A percentile compares a stretch with the other conserved stretches of the same genome.
Evolutionary conservation across 305 asterid species (phyloP).

Genomic region (Caryopteris hybrid): DNA sequence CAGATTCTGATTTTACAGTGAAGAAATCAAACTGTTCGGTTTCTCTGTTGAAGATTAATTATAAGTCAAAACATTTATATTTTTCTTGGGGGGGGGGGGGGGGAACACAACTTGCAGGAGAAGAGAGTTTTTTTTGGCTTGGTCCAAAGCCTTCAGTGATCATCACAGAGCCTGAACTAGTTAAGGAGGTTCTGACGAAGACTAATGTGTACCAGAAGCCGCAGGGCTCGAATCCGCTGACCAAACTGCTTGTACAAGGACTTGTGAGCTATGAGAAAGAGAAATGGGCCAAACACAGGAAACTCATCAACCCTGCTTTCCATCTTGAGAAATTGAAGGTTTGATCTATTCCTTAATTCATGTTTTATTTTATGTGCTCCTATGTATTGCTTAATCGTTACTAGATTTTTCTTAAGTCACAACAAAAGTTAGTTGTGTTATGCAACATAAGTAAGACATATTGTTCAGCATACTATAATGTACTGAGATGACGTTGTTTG

Average conservation of each 20-base stretch:
- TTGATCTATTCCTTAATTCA: not conserved
- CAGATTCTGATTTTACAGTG: too few species aligned
- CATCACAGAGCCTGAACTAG: constrained; percentile 33
- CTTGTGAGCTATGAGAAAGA: constrained; percentile 22
- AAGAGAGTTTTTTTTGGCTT: constrained; percentile 33
- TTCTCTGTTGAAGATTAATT: too few species aligned
- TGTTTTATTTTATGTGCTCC: not conserved
- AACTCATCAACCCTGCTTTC: constrained; percentile 43
- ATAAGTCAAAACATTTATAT: too few species aligned
- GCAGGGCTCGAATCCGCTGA: constrained; percentile 19
- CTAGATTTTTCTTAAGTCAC: too few species aligned
- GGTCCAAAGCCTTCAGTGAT: constrained; percentile 36
- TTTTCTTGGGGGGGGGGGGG: too few species aligned
- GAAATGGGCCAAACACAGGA: constrained; percentile 44
- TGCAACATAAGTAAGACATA: too few species aligned
- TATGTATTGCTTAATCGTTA: too few species aligned
- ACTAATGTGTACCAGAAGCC: constrained; percentile 21
- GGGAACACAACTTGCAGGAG: constrained; percentile 41
- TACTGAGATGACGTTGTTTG: too few species aligned
- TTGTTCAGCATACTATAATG: too few species aligned
- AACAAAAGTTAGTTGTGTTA: too few species aligned
- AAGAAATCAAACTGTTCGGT: too few species aligned
- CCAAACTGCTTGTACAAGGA: constrained; percentile 29
- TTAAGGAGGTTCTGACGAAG: constrained; percentile 35
- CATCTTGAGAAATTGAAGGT: constrained; percentile 58